Evolutionary conservation across 108 stramenopile species (phyloP).

Genomic region (Stephanodiscus minutulus): DNA sequence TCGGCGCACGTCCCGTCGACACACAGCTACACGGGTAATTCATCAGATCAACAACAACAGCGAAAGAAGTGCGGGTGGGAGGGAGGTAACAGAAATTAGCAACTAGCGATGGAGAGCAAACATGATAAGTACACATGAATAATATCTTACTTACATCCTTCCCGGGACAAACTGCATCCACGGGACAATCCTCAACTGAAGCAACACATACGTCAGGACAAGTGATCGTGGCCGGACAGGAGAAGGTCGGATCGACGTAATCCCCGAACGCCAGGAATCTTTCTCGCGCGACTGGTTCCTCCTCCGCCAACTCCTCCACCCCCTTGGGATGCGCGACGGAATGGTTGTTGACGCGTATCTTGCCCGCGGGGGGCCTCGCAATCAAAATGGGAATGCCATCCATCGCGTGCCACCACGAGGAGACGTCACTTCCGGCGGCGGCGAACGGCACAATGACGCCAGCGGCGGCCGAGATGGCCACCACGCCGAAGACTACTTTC

Average conservation of each 20-base stretch:
- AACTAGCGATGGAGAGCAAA: background rate
- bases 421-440: too few species aligned
- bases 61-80: too few species aligned
- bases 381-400: too few species aligned
- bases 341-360: too few species aligned
- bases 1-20: slow-evolving; percentile 57
- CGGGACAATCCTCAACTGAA: slow-evolving; percentile 5
- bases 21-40: slow-evolving; percentile 35
- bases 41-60: background rate
- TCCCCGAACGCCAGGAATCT: slow-evolving; percentile 7
- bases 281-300: background rate
- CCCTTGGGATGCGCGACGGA: too few species aligned
- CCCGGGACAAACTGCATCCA: slow-evolving; percentile 13
- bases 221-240: slow-evolving; percentile 18
- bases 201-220: slow-evolving; percentile 7
- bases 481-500: too few species aligned
- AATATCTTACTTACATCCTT: background rate
- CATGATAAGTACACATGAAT: background rate
- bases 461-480: too few species aligned
- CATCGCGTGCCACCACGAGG: background rate
- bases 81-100: background rate
- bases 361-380: too few species aligned
- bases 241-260: slow-evolving; percentile 9
- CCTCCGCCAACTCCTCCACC: background rate
- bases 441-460: slow-evolving; percentile 11